Base-by-base conservation (phyloP, 257 asterid species). In the Fraxinus cuspidata region DNA sequence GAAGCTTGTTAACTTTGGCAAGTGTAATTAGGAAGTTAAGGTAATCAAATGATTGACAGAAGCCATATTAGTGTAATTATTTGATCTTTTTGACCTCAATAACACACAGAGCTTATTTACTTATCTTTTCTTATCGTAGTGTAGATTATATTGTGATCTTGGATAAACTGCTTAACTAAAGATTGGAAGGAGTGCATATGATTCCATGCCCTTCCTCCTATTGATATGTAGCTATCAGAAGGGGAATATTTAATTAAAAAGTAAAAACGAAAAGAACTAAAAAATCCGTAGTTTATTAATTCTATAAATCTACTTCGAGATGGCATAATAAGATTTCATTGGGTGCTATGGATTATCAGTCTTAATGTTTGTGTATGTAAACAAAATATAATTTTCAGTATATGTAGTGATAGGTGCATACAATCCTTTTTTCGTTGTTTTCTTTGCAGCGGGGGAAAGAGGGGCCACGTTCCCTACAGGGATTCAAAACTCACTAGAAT, bases 401-500 rank as follows among this genome's bases (percentile, higher is more conserved):
- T 71, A 42, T 21, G 63, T 40, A 35, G 75, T 72, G 75, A 56
- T 23, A 10, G 69, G 31, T 28, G 18, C 58, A 34, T 40, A 49
- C 8, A 49, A 35, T 70, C 27, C 25, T 44, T 79, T 79, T 35
- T 21, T 35, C 74, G 5, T n/a, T 72, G 25, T 77, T 78, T 70
- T 68, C 73, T 80, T 71, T 79, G 81, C 92, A 95, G 99, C 82
- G 86, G 91, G 71, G 97, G 94, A 65, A 88, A 87, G 81, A 89
- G 86, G 76, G 91, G 89, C 13, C 99, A 93, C 78, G 86, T 96
- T 70, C 97, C 99, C 2, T 93, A 91, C 79, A 85, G 98, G 77
- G 91, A 93, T 78, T 93, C 97, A 47, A 96, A 96, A 82, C 97
- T 96, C 84, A 93, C 97, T 9, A 90, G 99, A 83, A 96, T 96